Evolutionary conservation across 768 basidiomycete genomes (phyloP).

Genomic region (Kwoniella botswanensis): DNA sequence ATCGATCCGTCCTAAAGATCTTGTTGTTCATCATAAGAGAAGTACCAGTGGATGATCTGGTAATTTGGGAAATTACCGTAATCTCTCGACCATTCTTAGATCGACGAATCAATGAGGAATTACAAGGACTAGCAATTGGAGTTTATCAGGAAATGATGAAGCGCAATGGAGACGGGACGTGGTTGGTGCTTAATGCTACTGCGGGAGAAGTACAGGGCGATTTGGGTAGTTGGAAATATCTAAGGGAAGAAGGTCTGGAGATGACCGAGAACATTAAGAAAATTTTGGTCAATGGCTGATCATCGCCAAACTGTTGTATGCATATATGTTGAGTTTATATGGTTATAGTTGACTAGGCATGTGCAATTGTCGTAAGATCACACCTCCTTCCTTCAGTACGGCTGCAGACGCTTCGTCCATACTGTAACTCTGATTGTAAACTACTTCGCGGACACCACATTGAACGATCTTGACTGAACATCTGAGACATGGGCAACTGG

Average conservation of each 20-base stretch:
- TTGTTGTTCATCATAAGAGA: conserved; percentile 69
- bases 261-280: conserved; percentile 33
- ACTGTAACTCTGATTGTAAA: conserved; percentile 93
- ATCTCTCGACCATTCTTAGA: conserved; percentile 78
- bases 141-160: conserved; percentile 69
- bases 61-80: conserved; percentile 81
- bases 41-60: conserved; percentile 72
- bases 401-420: conserved; percentile 88
- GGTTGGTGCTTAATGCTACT: conserved; percentile 68
- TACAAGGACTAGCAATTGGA: conserved; percentile 70
- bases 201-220: conserved; percentile 29
- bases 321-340: conserved; percentile 2
- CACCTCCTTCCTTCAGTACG: conserved; percentile 79
- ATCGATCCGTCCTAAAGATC: conserved; percentile 75
- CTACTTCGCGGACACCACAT: conserved; percentile 85
- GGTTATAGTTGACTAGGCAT: conserved; percentile 35
- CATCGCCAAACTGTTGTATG: conserved; percentile 10
- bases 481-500: conserved; percentile 93
- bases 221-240: conserved; percentile 34
- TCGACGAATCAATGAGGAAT: conserved; percentile 69
- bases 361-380: conserved; percentile 71
- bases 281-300: conserved; percentile 10
- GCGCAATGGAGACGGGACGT: conserved; percentile 79
- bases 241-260: conserved; percentile 37
- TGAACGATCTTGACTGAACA: conserved; percentile 98